Base-by-base conservation (phyloP, 305 asterid genomes). In the Striga hermonthica region DNA sequence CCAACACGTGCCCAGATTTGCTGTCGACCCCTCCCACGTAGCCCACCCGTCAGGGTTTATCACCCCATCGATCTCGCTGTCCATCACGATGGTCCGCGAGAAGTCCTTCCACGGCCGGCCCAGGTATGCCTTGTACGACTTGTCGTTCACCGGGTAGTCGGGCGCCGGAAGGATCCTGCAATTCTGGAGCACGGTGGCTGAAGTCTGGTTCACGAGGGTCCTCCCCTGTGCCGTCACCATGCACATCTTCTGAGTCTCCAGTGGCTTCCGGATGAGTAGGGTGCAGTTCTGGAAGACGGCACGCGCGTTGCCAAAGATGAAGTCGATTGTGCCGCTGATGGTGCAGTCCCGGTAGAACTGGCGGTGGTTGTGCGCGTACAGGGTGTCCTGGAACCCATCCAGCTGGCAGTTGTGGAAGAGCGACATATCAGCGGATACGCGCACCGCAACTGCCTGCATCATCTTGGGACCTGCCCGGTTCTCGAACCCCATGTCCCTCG, bases 321-420 rank as follows among this genome's bases (percentile, higher is more conserved):
- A 81, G 71, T 84, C 90, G 4, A 84, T 65, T 28, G 90, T 84
- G 50, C 87, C 90, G 7, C 70, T 64, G 71, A 79, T 84, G 68
- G 75, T 73, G 72, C 90, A 84, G 55, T 82, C 81, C 7, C 84
- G 67, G 50, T 76, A 84, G 76, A 69, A 82, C 1, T 82, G 88
- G 0, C 90, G 76, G 68, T 84, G 74, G 61, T 57, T 75, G 77
- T 78, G 88, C 5, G 81, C 60, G 70, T 77, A 82, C 47, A 84
- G 86, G n/a, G 86, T 82, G 77, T 82, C 84, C n/a, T 84, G 87
- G 72, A 79, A 74, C 2, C 84, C 87, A 47, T 78, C 78, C 38
- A 81, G 67, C n/a, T 71, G 76, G 13, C 80, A 79, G 67, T 80
- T 77, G 72, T 69, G 63, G 75, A 81, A 82, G 5, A 84, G 60